phyloP scores from a whole-genome alignment of 306 rosid genomes.

The Vigna hirtella region DNA sequence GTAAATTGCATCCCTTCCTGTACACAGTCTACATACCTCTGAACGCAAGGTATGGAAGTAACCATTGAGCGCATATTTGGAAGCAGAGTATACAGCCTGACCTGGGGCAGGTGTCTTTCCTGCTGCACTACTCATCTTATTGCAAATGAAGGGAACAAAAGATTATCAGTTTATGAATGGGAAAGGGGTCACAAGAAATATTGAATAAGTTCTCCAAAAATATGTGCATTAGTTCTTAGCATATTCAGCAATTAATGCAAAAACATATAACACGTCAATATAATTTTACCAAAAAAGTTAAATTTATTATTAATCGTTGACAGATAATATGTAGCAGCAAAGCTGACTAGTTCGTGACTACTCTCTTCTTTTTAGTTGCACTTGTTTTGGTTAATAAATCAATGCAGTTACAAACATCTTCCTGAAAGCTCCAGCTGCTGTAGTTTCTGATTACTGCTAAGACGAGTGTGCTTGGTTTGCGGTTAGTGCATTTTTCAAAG shows the following conservation, averaged over 20 bases:
- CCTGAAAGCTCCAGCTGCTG: no score
- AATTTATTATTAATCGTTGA: conserved; percentile 27
- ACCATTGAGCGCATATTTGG: conserved; percentile 91
- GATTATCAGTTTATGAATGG: conserved; percentile 28
- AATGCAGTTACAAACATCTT: conserved; percentile 28
- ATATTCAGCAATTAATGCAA: conserved; percentile 16
- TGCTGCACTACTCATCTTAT: conserved; percentile 97
- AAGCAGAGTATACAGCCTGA: conserved; percentile 93
- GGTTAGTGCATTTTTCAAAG: neutral
- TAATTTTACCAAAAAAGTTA: conserved; percentile 28
- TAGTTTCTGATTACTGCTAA: neutral
- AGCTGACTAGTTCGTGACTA: neutral
- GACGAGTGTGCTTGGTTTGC: neutral
- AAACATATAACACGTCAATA: conserved; percentile 32
- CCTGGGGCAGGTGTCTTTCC: conserved; percentile 97
- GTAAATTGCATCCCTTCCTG: conserved; percentile 26
- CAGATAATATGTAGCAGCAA: conserved; percentile 18
- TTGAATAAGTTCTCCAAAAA: conserved; percentile 24
- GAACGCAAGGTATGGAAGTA: conserved; percentile 93
- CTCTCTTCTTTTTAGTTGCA: conserved; percentile 1
- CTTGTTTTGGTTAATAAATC: conserved; percentile 33
- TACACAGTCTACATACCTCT: conserved; percentile 63
- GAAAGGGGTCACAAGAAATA: conserved; percentile 33
- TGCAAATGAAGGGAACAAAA: conserved; percentile 40
- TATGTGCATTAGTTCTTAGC: conserved; percentile 1